Conservation (phyloP, 306 rosid species). For the Canavalia ensiformis region DNA sequence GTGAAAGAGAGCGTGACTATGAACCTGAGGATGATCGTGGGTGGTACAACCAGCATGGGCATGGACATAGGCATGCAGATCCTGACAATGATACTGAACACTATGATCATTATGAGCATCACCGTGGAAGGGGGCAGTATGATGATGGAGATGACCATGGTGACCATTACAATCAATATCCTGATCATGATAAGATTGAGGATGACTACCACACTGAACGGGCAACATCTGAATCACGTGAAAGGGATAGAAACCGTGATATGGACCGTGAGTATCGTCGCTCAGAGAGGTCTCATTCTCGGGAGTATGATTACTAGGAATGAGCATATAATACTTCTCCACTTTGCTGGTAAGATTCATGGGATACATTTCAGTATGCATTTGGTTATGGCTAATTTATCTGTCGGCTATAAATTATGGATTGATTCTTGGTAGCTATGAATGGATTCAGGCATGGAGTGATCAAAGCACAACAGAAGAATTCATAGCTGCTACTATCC, state of each 20-base stretch:
- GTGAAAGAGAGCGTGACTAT: conserved; percentile 65
- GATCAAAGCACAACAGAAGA: conserved; percentile 41
- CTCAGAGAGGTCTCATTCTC: conserved; percentile 79
- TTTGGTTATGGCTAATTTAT: conserved; percentile 37
- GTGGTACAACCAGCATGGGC: conserved; percentile 75
- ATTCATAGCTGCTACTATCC: conserved; percentile 34
- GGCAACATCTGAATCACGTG: conserved; percentile 71
- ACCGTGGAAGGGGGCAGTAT: conserved; percentile 63
- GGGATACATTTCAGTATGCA: conserved; percentile 32
- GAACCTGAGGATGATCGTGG: conserved; percentile 81
- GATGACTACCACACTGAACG: conserved; percentile 72
- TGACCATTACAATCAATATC: conserved; percentile 72
- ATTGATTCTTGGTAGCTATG: conserved; percentile 31
- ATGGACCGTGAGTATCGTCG: conserved; percentile 67
- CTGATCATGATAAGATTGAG: conserved; percentile 69
- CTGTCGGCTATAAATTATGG: conserved; percentile 10
- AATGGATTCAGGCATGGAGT: conserved; percentile 40
- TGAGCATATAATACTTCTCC: conserved; percentile 13
- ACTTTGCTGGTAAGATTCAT: conserved; percentile 51
- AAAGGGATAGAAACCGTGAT: conserved; percentile 74
- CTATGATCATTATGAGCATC: conserved; percentile 66
- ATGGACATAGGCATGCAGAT: conserved; percentile 72
- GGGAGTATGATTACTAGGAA: conserved; percentile 70
- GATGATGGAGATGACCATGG: conserved; percentile 67
- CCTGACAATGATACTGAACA: conserved; percentile 71